Conservation (phyloP, 2,329 filamentous ascomycete species). For the Clonostachys rhizophaga region DNA sequence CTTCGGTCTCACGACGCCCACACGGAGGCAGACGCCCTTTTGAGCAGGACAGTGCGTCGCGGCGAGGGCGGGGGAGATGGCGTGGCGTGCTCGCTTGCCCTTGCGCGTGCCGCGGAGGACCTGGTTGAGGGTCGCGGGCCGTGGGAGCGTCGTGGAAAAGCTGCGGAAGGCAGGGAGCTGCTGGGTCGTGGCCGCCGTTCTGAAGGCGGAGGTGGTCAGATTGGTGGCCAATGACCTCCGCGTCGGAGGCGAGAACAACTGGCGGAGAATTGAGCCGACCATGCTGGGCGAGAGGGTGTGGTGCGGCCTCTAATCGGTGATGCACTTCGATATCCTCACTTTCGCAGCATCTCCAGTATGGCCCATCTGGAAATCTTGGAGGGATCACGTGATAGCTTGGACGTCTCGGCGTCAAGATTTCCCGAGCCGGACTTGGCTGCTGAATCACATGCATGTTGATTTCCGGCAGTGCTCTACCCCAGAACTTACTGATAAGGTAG, state of each 20-base stretch:
- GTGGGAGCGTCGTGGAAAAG: constrained; percentile 54
- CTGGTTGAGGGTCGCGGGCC: constrained; percentile 66
- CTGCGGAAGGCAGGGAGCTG: constrained; percentile 25
- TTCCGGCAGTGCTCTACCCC: not conserved
- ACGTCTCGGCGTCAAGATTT: not conserved
- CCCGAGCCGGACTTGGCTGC: not conserved
- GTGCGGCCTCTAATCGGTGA: not conserved
- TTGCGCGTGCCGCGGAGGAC: constrained; percentile 73
- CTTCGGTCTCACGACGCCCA: constrained; percentile 92
- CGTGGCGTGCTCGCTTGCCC: constrained; percentile 75
- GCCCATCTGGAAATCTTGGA: not conserved
- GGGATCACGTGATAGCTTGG: not conserved
- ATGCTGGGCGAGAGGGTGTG: constrained; percentile 14
- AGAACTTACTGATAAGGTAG: not conserved
- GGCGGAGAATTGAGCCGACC: constrained; percentile 26
- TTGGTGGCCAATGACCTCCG: constrained; percentile 13
- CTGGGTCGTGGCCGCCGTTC: constrained; percentile 12
- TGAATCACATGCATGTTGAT: too few species aligned
- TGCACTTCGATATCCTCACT: not conserved
- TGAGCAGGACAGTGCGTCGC: constrained; percentile 68
- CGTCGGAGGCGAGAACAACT: constrained; percentile 23
- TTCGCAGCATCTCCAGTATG: not conserved
- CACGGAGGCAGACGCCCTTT: constrained; percentile 94
- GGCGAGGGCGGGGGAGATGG: constrained; percentile 79
- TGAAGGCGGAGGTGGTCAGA: constrained; percentile 7